phyloP scores from a whole-genome alignment of 148 eudicot species.

The Vaccinium macrocarpon region DNA sequence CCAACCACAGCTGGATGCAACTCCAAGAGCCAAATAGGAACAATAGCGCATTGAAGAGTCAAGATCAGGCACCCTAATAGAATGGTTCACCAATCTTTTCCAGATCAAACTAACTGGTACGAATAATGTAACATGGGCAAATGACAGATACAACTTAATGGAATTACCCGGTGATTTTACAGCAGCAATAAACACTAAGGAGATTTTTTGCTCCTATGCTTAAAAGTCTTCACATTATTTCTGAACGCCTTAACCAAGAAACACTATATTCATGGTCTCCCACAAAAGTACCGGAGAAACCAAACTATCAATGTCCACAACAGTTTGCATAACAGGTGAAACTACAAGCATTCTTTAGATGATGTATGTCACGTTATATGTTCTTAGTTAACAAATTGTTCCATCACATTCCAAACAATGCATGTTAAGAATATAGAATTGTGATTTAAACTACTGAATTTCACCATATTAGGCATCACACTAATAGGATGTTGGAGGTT shows the following conservation, averaged over 20 bases:
- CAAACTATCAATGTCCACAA: neutral
- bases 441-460: neutral
- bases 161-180: neutral
- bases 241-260: constrained; percentile 5
- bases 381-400: neutral
- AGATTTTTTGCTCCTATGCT: neutral
- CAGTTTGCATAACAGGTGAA: neutral
- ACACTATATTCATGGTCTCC: neutral
- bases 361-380: neutral
- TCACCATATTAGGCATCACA: constrained; percentile 2
- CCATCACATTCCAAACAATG: neutral
- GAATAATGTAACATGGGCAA: neutral
- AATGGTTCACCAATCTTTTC: neutral
- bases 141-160: neutral
- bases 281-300: neutral
- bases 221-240: neutral
- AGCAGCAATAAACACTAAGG: neutral
- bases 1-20: neutral
- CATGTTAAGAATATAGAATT: neutral
- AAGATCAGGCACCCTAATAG: constrained; percentile 1
- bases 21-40: neutral
- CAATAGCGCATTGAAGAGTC: neutral
- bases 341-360: neutral
- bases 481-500: neutral
- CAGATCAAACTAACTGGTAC: neutral